phyloP scores from a whole-genome alignment of 305 asterid genomes.

The Fraxinus dipetala region DNA sequence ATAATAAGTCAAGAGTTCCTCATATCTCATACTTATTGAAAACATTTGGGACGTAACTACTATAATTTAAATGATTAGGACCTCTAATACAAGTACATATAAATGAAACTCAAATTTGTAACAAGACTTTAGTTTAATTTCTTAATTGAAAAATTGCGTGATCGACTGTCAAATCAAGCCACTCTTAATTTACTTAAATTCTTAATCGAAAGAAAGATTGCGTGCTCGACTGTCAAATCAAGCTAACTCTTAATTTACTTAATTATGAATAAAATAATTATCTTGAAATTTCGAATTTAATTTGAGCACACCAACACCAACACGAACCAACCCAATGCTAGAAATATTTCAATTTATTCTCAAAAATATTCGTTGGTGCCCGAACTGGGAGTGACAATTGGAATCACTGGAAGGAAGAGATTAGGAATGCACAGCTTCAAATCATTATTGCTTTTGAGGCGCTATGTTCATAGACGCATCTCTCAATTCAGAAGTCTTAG shows the following conservation, averaged over 20 bases:
- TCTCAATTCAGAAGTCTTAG: conserved; percentile 37
- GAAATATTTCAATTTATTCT: neutral
- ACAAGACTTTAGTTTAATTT: too few species aligned
- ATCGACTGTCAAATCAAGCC: too few species aligned
- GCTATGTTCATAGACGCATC: conserved; percentile 17
- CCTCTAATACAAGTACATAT: neutral
- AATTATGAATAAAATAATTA: too few species aligned
- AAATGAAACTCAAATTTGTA: too few species aligned
- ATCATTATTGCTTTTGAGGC: conserved; percentile 36
- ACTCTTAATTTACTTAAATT: too few species aligned
- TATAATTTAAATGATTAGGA: neutral
- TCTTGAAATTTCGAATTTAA: too few species aligned
- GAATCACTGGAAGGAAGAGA: neutral
- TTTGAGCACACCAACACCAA: too few species aligned
- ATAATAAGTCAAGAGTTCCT: neutral
- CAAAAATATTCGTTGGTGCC: neutral
- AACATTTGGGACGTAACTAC: neutral
- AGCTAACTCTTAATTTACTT: too few species aligned
- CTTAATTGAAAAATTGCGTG: too few species aligned
- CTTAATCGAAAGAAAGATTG: too few species aligned
- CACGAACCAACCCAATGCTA: too few species aligned
- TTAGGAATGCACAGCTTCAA: conserved; percentile 41
- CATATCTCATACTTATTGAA: neutral
- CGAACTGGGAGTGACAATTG: neutral
- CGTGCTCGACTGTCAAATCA: too few species aligned